Percentiles rank a stretch among this genome's conserved stretches.
phyloP scores from a whole-genome alignment of 805 yeast species.

The Zygosaccharomyces bailii region DNA sequence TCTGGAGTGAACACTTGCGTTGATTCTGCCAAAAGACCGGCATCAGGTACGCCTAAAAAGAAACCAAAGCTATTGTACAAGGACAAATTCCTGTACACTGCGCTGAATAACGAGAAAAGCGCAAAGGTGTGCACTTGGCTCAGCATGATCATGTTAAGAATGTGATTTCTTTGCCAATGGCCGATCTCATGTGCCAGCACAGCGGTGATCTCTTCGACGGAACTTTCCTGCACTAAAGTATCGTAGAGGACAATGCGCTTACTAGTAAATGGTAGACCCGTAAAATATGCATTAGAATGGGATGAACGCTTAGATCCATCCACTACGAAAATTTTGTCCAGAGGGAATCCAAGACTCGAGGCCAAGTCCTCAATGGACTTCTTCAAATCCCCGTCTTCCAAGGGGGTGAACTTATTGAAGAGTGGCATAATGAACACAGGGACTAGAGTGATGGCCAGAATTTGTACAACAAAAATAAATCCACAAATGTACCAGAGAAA shows the following conservation, averaged over 20 bases:
- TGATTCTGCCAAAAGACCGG: slow-evolving; percentile 9
- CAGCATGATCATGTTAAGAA: slow-evolving; percentile 66
- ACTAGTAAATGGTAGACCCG: slow-evolving; percentile 89
- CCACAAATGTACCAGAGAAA: slow-evolving; percentile 79
- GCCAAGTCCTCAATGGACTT: slow-evolving; percentile 79
- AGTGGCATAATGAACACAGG: slow-evolving; percentile 90
- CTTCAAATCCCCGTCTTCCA: slow-evolving; percentile 86
- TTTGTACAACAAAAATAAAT: slow-evolving; percentile 66
- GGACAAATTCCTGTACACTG: slow-evolving; percentile 74
- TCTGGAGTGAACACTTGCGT: slow-evolving; percentile 37
- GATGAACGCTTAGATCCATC: slow-evolving; percentile 97
- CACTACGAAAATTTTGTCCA: slow-evolving; percentile 77
- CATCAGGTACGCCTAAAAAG: slow-evolving; percentile 20
- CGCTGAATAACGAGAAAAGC: slow-evolving; percentile 70
- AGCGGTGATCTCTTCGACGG: slow-evolving; percentile 80
- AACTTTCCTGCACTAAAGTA: slow-evolving; percentile 77
- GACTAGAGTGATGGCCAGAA: slow-evolving; percentile 67
- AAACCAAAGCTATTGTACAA: slow-evolving; percentile 81
- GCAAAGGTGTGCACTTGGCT: slow-evolving; percentile 62
- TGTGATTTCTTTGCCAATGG: slow-evolving; percentile 92
- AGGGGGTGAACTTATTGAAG: slow-evolving; percentile 86
- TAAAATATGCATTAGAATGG: slow-evolving; percentile 95
- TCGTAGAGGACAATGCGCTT: slow-evolving; percentile 94
- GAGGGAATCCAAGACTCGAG: slow-evolving; percentile 71
- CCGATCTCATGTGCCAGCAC: slow-evolving; percentile 98